phyloP scores from a whole-genome alignment of 345 rosid species.

The Eucalyptus cloeziana region DNA sequence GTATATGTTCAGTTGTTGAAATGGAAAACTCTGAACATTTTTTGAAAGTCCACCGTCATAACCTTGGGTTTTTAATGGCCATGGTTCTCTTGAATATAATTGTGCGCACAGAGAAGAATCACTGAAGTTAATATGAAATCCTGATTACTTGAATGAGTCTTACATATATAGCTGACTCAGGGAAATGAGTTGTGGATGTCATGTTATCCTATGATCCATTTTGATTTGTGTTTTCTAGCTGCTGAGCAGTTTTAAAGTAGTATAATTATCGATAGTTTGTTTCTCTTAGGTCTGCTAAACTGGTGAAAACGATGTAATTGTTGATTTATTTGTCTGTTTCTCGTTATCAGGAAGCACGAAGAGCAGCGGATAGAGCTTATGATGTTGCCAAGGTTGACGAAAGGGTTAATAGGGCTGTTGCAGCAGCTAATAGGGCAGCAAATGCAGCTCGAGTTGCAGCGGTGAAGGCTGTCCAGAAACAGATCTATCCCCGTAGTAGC shows the following conservation, averaged over 20 bases:
- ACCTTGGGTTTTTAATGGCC: neutral
- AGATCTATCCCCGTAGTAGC: constrained; percentile 35
- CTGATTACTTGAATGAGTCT: neutral
- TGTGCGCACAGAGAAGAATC: neutral
- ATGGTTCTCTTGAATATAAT: neutral
- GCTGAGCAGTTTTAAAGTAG: neutral
- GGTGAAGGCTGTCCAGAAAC: constrained; percentile 77
- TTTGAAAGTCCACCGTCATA: neutral
- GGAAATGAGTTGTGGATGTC: neutral
- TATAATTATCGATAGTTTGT: neutral
- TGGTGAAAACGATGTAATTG: neutral
- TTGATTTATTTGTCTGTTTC: neutral
- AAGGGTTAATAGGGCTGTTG: constrained; percentile 77
- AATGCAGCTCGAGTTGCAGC: constrained; percentile 87
- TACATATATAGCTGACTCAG: neutral
- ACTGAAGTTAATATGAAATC: neutral
- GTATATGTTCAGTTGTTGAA: neutral
- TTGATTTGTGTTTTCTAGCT: neutral
- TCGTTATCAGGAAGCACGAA: constrained; percentile 61
- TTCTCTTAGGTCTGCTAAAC: neutral
- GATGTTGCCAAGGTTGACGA: constrained; percentile 86
- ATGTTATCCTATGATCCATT: neutral
- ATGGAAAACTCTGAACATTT: neutral
- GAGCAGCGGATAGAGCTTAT: constrained; percentile 75
- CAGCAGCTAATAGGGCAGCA: constrained; percentile 87